Percentiles rank a stretch among this genome's conserved stretches.
phyloP scores from a whole-genome alignment of 2,329 filamentous ascomycete species.

The Eutypa lata region DNA sequence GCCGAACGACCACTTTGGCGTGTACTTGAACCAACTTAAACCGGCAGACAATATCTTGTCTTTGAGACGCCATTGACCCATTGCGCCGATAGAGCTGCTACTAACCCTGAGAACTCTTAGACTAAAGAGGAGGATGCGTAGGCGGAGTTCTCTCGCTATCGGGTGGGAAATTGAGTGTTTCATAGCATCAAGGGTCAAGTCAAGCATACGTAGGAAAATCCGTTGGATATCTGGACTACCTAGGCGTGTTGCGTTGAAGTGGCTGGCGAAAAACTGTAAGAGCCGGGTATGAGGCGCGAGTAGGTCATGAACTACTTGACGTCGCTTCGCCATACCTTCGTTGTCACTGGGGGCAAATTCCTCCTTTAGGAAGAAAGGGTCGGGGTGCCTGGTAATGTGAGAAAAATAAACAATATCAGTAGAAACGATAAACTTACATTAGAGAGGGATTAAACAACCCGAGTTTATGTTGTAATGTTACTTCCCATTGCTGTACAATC shows the following conservation, averaged over 20 bases:
- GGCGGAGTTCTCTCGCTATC: constrained; percentile 85
- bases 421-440: constrained; percentile 41
- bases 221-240: constrained; percentile 78
- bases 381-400: constrained; percentile 56
- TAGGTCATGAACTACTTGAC: constrained; percentile 76
- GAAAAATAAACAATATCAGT: constrained; percentile 7
- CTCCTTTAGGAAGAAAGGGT: constrained; percentile 87
- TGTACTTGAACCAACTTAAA: constrained; percentile 80
- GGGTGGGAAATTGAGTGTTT: constrained; percentile 72
- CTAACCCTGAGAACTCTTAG: constrained; percentile 73
- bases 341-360: constrained; percentile 93
- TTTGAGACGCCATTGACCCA: constrained; percentile 77
- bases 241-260: constrained; percentile 90
- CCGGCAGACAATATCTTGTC: constrained; percentile 84
- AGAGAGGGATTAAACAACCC: constrained; percentile 78
- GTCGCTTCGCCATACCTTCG: constrained; percentile 67
- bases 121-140: constrained; percentile 82
- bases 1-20: constrained; percentile 91
- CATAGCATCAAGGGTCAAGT: constrained; percentile 73
- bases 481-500: constrained; percentile 88
- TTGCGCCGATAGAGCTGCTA: constrained; percentile 61
- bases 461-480: constrained; percentile 70
- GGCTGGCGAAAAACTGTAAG: constrained; percentile 86
- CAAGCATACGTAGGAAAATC: constrained; percentile 77
- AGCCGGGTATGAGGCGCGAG: constrained; percentile 83